Evolutionary conservation across 2,329 filamentous ascomycete genomes (phyloP).

Genomic region (Colletotrichum incanum): DNA sequence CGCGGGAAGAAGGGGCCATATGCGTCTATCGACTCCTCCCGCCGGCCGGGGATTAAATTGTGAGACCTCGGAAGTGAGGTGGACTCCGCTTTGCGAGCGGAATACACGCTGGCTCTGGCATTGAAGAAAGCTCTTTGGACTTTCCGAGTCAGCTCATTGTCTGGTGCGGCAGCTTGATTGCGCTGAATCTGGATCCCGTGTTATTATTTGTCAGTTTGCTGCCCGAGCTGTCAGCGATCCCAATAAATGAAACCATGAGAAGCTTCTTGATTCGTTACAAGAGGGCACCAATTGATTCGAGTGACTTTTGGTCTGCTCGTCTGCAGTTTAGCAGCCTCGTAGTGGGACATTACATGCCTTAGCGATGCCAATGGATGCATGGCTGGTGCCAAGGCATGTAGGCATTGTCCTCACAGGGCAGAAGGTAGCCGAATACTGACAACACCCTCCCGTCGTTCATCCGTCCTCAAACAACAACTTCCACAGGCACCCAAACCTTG

Average conservation of each 20-base stretch:
- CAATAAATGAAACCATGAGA: neutral
- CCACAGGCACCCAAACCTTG: neutral
- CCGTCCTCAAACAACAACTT: neutral
- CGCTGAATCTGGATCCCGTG: neutral
- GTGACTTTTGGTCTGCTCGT: neutral
- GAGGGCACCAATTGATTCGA: neutral
- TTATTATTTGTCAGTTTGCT: neutral
- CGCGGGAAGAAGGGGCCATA: conserved; percentile 13
- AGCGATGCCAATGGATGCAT: neutral
- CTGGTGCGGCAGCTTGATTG: too few relatives aligned
- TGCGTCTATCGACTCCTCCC: neutral
- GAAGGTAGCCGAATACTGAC: neutral
- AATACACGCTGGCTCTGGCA: too few relatives aligned
- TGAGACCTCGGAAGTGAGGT: neutral
- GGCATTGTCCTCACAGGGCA: neutral
- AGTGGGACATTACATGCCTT: too few relatives aligned
- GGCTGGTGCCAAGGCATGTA: neutral
- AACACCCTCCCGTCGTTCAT: neutral
- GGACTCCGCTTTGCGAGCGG: neutral
- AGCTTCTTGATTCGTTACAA: conserved; percentile 7
- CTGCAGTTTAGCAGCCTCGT: neutral
- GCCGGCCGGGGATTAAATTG: too few relatives aligned
- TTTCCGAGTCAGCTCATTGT: conserved; percentile 6
- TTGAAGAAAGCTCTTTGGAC: too few relatives aligned
- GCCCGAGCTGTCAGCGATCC: neutral